phyloP scores from a whole-genome alignment of 306 rosid species.

The Erythrophleum fordii region DNA sequence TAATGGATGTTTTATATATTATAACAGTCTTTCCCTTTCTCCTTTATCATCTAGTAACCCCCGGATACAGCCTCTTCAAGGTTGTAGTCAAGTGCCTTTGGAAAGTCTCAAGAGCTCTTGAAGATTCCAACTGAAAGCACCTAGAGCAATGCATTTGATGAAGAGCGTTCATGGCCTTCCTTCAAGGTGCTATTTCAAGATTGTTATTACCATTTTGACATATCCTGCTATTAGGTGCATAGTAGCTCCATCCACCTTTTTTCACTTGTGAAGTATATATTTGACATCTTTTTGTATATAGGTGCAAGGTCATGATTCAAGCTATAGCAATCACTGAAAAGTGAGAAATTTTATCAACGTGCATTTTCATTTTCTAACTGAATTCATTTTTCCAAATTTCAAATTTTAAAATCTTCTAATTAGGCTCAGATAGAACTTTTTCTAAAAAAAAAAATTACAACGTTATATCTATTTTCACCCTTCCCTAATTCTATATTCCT shows the following conservation, averaged over 20 bases:
- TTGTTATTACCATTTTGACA: slow-evolving; percentile 59
- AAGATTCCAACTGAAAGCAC: slow-evolving; percentile 63
- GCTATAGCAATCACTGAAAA: slow-evolving; percentile 60
- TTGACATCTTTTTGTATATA: slow-evolving; percentile 23
- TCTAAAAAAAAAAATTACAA: too few species aligned
- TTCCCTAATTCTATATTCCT: too few species aligned
- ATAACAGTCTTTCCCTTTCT: neutral
- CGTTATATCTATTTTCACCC: too few species aligned
- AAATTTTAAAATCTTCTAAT: too few species aligned
- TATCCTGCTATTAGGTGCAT: slow-evolving; percentile 72
- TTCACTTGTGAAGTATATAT: slow-evolving; percentile 1
- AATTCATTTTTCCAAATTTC: too few species aligned
- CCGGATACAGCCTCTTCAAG: slow-evolving; percentile 69
- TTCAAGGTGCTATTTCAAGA: slow-evolving; percentile 65
- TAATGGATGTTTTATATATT: neutral
- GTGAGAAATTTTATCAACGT: too few species aligned
- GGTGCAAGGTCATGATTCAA: slow-evolving; percentile 82
- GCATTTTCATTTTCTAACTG: too few species aligned
- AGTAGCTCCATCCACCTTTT: neutral
- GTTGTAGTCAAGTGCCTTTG: slow-evolving; percentile 72
- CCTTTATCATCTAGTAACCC: slow-evolving; percentile 49
- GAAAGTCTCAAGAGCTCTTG: slow-evolving; percentile 68
- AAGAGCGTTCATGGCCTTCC: slow-evolving; percentile 60
- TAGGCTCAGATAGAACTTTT: too few species aligned
- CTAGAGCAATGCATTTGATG: slow-evolving; percentile 73